Percentiles rank a stretch among this genome's conserved stretches.
Conservation (phyloP, 2,329 filamentous ascomycete species). For the Alternaria sp. region DNA sequence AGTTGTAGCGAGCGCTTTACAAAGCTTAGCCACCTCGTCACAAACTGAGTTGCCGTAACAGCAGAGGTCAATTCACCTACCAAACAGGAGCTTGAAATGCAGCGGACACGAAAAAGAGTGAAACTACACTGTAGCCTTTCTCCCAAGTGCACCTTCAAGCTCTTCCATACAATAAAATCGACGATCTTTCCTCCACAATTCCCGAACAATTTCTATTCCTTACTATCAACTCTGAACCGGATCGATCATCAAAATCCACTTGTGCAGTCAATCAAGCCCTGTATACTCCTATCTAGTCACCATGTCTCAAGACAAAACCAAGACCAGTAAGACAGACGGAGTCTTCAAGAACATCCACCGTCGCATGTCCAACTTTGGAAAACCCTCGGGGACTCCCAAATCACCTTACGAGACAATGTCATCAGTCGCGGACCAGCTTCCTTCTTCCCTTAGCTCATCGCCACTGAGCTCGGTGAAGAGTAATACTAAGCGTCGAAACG, state of each 20-base stretch:
- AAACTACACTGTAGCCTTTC: not conserved
- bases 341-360: slow-evolving; percentile 3
- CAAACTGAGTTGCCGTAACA: not conserved
- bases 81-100: not conserved
- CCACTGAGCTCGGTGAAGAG: not conserved
- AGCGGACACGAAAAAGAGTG: not conserved
- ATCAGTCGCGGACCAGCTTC: not conserved
- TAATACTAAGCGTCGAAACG: not conserved
- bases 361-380: not conserved
- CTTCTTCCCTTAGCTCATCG: not conserved
- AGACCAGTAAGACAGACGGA: not conserved
- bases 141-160: not conserved
- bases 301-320: not conserved
- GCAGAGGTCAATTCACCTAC: not conserved
- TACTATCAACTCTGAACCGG: not conserved
- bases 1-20: not conserved
- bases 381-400: not conserved
- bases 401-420: not conserved
- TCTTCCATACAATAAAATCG: not conserved
- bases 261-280: not conserved
- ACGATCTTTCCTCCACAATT: not conserved
- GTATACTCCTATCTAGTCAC: not conserved
- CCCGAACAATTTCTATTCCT: not conserved
- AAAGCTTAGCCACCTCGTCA: not conserved
- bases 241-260: not conserved